Conservation (phyloP, 495 filamentous ascomycete genomes). For the Aspergillus haitiensis region DNA sequence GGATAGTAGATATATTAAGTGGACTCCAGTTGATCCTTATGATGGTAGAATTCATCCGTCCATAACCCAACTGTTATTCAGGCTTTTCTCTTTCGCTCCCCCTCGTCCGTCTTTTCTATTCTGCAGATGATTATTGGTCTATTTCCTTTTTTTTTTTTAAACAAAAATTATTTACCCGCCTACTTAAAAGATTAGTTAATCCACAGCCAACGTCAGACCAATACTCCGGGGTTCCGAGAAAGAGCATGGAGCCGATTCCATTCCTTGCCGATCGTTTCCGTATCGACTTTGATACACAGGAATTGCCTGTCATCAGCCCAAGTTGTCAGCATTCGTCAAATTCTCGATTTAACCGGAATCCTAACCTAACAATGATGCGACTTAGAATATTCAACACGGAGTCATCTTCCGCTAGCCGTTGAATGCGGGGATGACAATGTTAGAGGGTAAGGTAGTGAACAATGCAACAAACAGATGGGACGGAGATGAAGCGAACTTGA, state of each 20-base stretch:
- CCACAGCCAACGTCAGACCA: neutral
- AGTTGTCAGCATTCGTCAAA: conserved; percentile 3
- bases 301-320: neutral
- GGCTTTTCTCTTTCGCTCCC: too few species aligned
- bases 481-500: too few species aligned
- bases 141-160: neutral
- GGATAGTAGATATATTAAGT: too few species aligned
- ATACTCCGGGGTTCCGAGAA: conserved; percentile 1
- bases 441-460: too few species aligned
- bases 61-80: too few species aligned
- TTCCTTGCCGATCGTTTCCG: conserved; percentile 28
- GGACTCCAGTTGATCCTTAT: too few species aligned
- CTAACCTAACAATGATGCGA: neutral
- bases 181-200: neutral
- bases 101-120: too few species aligned
- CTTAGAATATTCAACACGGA: conserved; percentile 10
- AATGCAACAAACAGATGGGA: too few species aligned
- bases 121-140: too few species aligned
- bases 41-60: too few species aligned
- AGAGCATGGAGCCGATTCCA: conserved; percentile 6
- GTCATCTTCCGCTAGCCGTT: neutral
- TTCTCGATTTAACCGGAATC: conserved; percentile 22
- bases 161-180: neutral
- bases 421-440: too few species aligned
- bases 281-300: conserved; percentile 8